These are phyloP conservation scores for Austroboletus olivaceoglutinosus DNA, from an alignment of 1,284 basidiomycete species.

Conservation along the genomic window DNA sequence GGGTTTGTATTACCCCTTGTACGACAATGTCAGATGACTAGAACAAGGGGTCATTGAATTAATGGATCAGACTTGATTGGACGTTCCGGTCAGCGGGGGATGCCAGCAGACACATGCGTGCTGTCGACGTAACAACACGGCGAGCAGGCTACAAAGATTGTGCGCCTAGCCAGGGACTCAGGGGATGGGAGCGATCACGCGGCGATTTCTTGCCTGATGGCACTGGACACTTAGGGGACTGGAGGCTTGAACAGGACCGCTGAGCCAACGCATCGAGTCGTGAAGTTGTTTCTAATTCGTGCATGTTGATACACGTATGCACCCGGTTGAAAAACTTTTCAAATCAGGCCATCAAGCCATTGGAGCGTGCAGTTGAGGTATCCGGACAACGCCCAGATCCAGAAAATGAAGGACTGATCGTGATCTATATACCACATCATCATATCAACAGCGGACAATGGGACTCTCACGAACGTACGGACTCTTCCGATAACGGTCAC, in stretches of 20 bases:
- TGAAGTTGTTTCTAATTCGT: constrained; percentile 5
- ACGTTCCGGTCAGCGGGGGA: constrained; percentile 11
- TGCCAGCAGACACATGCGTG: constrained; percentile 12
- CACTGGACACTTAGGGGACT: constrained; percentile 13
- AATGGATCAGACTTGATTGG: constrained; percentile 16
- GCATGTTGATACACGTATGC: constrained; percentile 30
- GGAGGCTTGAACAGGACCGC: constrained; percentile 5
- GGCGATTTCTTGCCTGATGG: constrained; percentile 22
- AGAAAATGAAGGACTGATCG: constrained; percentile 23
- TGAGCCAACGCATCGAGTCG: constrained; percentile 4
- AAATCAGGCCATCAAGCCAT: constrained; percentile 9
- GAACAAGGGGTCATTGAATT: constrained; percentile 12
- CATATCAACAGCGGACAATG: constrained; percentile 20
- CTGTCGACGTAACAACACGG: constrained; percentile 29
- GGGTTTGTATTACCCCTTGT: constrained; percentile 6
- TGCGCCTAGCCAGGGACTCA: constrained; percentile 15
- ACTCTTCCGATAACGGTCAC: constrained; percentile 21
- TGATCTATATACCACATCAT: constrained; percentile 27
- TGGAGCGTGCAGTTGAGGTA: constrained; percentile 14
- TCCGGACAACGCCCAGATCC: constrained; percentile 24
- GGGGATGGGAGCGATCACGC: constrained; percentile 10
- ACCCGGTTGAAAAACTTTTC: constrained; percentile 1
- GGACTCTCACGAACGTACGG: constrained; percentile 30
- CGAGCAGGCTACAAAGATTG: constrained; percentile 1
- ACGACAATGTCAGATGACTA: constrained; percentile 3